Conservation (phyloP, 768 basidiomycete genomes). For the Psilocybe tampanensis region DNA sequence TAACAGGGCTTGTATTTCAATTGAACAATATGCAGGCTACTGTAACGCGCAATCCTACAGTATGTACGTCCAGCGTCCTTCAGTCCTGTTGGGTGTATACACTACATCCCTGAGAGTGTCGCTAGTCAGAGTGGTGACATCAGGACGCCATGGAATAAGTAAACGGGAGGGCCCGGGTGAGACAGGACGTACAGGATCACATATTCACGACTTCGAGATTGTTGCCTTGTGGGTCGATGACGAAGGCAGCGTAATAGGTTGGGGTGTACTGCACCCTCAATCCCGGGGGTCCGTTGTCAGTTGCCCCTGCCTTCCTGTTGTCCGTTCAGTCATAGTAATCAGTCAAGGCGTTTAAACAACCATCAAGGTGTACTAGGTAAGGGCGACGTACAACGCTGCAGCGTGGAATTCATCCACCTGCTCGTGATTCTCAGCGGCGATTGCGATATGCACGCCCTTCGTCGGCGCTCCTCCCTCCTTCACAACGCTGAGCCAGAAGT, state of each 20-base stretch:
- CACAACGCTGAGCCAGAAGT: neutral
- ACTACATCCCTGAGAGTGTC: no score
- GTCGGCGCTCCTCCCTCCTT: neutral
- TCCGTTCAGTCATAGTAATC: neutral
- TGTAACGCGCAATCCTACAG: no score
- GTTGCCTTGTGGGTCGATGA: conserved; percentile 2
- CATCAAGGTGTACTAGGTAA: neutral
- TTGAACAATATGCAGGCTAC: no score
- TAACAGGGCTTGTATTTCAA: no score
- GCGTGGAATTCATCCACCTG: neutral
- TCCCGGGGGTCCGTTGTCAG: neutral
- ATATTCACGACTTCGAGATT: conserved; percentile 4
- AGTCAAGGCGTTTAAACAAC: neutral
- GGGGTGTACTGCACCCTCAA: neutral
- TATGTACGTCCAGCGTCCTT: no score
- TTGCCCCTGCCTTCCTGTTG: conserved; percentile 3
- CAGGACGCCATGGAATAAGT: no score
- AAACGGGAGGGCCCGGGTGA: no score
- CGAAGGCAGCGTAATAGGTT: conserved; percentile 3
- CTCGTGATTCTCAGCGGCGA: neutral
- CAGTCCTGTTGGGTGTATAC: no score
- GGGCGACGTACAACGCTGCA: neutral
- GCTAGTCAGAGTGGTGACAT: no score
- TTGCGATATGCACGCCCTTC: neutral
- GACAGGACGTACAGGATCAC: no score